Conservation (phyloP, 2,329 filamentous ascomycete species). For the Colletotrichum orbiculare region DNA sequence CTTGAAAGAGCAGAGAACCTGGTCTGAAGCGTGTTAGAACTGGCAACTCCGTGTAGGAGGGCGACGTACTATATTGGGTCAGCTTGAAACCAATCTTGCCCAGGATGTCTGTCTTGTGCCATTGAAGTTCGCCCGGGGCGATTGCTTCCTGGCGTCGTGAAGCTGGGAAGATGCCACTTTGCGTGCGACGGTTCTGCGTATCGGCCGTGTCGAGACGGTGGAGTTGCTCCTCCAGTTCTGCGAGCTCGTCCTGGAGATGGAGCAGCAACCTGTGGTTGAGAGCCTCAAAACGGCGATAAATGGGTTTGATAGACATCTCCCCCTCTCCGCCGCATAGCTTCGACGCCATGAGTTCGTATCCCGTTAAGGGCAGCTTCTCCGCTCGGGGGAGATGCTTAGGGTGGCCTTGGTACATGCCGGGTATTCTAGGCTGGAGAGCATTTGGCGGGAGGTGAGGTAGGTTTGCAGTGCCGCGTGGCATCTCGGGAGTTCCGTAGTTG, state of each 20-base stretch:
- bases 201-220: slow-evolving; percentile 72
- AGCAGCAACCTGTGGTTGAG: slow-evolving; percentile 86
- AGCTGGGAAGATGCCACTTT: slow-evolving; percentile 62
- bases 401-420: slow-evolving; percentile 44
- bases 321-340: slow-evolving; percentile 49
- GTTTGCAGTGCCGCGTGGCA: slow-evolving; percentile 52
- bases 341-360: slow-evolving; percentile 72
- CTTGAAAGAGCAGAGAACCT: slow-evolving; percentile 69
- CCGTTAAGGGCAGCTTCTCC: slow-evolving; percentile 60
- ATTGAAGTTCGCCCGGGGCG: slow-evolving; percentile 65
- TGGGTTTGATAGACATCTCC: slow-evolving; percentile 59
- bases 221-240: slow-evolving; percentile 83
- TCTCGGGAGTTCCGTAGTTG: slow-evolving; percentile 55
- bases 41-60: background rate
- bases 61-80: slow-evolving; percentile 71
- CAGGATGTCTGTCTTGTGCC: slow-evolving; percentile 69
- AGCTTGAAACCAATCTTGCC: slow-evolving; percentile 74
- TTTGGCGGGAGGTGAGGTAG: slow-evolving; percentile 50
- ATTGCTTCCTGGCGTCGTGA: slow-evolving; percentile 68
- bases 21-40: slow-evolving; percentile 53
- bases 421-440: slow-evolving; percentile 49
- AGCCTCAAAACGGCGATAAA: slow-evolving; percentile 86
- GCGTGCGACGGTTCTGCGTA: slow-evolving; percentile 57
- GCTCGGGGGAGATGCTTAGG: slow-evolving; percentile 49
- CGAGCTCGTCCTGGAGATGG: slow-evolving; percentile 86